A percentile compares a stretch with the other conserved stretches of the same genome.
These are phyloP conservation scores for Pleoardoris graminearum DNA, from an alignment of 2,329 filamentous ascomycete species.

Conservation along the genomic window DNA sequence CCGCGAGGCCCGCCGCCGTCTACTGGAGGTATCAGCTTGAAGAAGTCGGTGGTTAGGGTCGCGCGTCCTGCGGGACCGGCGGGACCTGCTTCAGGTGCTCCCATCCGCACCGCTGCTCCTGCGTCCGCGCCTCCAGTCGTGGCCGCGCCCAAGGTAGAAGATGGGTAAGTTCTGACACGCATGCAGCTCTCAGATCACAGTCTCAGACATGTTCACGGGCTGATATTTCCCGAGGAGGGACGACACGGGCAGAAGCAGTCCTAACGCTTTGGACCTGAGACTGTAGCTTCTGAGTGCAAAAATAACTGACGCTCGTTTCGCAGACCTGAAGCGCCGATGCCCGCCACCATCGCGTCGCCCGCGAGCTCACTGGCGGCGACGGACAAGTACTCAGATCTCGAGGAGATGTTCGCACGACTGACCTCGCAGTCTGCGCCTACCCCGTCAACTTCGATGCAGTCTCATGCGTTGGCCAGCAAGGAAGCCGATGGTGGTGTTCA, in stretches of 20 bases:
- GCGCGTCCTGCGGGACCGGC: slow-evolving; percentile 21
- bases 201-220: background rate
- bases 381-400: background rate
- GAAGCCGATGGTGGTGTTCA: too few species aligned
- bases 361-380: background rate
- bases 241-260: background rate
- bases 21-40: slow-evolving; percentile 26
- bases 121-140: slow-evolving; percentile 10
- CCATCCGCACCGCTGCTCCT: background rate
- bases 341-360: background rate
- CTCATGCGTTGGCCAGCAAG: too few species aligned
- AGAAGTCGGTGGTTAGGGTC: slow-evolving; percentile 35
- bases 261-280: background rate
- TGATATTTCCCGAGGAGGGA: background rate
- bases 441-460: too few species aligned
- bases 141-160: slow-evolving; percentile 10
- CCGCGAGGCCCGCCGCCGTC: background rate
- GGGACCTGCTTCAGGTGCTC: background rate
- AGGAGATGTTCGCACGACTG: background rate
- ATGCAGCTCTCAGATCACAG: background rate
- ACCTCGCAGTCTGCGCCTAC: too few species aligned
- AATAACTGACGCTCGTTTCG: background rate
- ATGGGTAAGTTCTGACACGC: slow-evolving; percentile 14
- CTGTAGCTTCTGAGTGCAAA: too few species aligned
- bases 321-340: background rate